Evolutionary conservation across 2,329 filamentous ascomycete genomes (phyloP), one percentile per base, ranked within the genome.

Genomic region (Ophiostoma tasmaniense): DNA sequence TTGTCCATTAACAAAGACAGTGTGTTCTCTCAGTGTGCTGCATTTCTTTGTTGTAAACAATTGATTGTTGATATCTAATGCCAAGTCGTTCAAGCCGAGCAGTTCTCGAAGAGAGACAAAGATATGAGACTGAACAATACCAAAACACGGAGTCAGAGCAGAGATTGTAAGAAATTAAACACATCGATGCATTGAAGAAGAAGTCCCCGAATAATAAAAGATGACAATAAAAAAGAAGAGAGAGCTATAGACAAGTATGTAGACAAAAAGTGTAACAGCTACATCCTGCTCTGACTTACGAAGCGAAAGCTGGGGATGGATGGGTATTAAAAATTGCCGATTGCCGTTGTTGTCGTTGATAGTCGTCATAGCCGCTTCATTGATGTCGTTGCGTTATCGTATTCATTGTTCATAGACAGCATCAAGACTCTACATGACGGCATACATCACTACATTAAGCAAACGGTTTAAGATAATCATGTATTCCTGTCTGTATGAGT

Each of bases 401-500:
- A 11, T 4, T 55, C 50, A 55, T 28, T 25, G 50, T 55, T 28
- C 45, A 17, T 13, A 28, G 55, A 61, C 55, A 61, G 25, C 55
- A 61, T 61, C 55, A 61, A 61, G 25, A 61, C 25, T 30, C 55
- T 55, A 45, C 42, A 45, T 25, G 50, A 55, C 55, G 55, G 50
- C 22, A 30, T 61, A 61, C 25, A 61, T 61, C 11, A 61, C 55
- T 61, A 61, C 55, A 55, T 22, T 8, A 55, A 55, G 55, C 25
- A 25, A 61, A 30, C 14, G 25, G 3, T 28, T 30, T 61, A 11
- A 61, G 55, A 61, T 39, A 64, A 64, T 64, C 30, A 64, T 64
- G 61, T 64, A 64, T 64, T 64, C 50, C 30, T 45, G 37, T 66
- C 22, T 66, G 22, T 66, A 39, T 17, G 64, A 39, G 55, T 61